Percentiles rank a stretch among this genome's conserved stretches.
phyloP scores from a whole-genome alignment of 2,329 filamentous ascomycete genomes.

The Tolypocladium tropicale region DNA sequence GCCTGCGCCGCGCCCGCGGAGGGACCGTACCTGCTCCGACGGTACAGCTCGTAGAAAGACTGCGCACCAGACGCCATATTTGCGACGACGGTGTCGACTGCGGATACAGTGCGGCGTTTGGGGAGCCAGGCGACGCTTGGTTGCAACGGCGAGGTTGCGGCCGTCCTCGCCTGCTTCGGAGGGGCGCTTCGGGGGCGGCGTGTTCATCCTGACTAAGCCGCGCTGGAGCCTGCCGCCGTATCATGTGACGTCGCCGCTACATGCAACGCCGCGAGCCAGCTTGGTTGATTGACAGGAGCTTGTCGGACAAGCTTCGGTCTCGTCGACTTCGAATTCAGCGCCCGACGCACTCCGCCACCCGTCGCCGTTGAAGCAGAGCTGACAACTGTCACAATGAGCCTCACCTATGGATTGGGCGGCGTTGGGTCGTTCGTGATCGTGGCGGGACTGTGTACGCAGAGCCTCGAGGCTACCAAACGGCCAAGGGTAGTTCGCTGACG shows the following conservation, averaged over 20 bases:
- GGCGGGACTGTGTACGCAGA: slow-evolving; percentile 64
- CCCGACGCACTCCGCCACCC: neutral
- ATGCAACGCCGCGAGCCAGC: neutral
- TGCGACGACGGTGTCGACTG: neutral
- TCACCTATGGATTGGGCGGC: slow-evolving; percentile 60
- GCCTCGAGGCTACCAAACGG: slow-evolving; percentile 6
- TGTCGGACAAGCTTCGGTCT: neutral
- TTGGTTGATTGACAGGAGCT: neutral
- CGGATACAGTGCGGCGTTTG: neutral
- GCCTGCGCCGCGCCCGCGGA: neutral
- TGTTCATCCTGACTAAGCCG: slow-evolving; percentile 1
- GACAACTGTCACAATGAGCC: slow-evolving; percentile 48
- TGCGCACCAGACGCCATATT: slow-evolving; percentile 40
- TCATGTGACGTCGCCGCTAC: slow-evolving; percentile 26
- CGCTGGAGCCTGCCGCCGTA: slow-evolving; percentile 1
- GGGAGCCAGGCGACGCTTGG: neutral
- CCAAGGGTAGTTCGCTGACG: slow-evolving; percentile 3
- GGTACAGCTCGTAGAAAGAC: slow-evolving; percentile 88
- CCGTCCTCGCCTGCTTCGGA: neutral
- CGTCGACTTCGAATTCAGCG: neutral
- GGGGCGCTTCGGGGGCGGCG: neutral
- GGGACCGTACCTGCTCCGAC: slow-evolving; percentile 78
- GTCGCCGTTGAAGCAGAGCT: neutral
- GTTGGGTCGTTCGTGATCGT: slow-evolving; percentile 58
- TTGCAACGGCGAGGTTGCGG: neutral